Evolutionary conservation across 805 yeast genomes (phyloP).

Genomic region (Pichia kluyveri): DNA sequence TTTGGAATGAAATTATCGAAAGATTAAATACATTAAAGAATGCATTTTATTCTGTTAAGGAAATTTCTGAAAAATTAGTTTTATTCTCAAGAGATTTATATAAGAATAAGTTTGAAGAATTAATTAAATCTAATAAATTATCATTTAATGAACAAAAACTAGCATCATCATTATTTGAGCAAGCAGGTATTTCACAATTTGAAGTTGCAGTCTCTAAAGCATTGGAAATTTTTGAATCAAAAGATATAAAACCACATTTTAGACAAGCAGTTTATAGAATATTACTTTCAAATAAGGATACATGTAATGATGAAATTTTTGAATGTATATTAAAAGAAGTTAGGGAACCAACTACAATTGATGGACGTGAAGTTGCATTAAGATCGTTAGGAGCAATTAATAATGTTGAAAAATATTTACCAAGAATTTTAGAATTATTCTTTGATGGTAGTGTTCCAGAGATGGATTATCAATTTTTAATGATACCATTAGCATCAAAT

Average conservation of each 20-base stretch:
- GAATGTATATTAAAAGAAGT: constrained; percentile 38
- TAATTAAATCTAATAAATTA: constrained; percentile 9
- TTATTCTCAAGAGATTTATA: constrained; percentile 28
- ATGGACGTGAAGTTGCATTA: constrained; percentile 49
- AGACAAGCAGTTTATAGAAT: constrained; percentile 35
- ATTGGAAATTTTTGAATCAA: constrained; percentile 2
- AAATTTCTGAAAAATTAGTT: constrained; percentile 20
- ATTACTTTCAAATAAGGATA: constrained; percentile 29
- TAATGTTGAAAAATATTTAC: constrained; percentile 26
- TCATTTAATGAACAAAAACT: constrained; percentile 23
- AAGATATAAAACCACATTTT: constrained; percentile 30
- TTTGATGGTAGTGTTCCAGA: constrained; percentile 38
- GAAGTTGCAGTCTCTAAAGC: constrained; percentile 27
- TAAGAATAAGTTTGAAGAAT: constrained; percentile 22
- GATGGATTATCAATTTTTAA: constrained; percentile 53
- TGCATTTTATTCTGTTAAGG: constrained; percentile 30
- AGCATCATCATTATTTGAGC: constrained; percentile 31
- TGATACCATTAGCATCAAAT: constrained; percentile 38
- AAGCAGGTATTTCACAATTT: constrained; percentile 32
- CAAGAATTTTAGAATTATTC: constrained; percentile 31
- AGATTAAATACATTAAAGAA: constrained; percentile 29
- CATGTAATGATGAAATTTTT: constrained; percentile 28
- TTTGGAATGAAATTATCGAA: constrained; percentile 46
- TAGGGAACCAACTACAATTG: constrained; percentile 42
- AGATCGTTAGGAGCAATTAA: constrained; percentile 42